Percentiles rank a stretch among this genome's conserved stretches.
phyloP scores from a whole-genome alignment of 352 stramenopile genomes.

The Phytopythium litorale region DNA sequence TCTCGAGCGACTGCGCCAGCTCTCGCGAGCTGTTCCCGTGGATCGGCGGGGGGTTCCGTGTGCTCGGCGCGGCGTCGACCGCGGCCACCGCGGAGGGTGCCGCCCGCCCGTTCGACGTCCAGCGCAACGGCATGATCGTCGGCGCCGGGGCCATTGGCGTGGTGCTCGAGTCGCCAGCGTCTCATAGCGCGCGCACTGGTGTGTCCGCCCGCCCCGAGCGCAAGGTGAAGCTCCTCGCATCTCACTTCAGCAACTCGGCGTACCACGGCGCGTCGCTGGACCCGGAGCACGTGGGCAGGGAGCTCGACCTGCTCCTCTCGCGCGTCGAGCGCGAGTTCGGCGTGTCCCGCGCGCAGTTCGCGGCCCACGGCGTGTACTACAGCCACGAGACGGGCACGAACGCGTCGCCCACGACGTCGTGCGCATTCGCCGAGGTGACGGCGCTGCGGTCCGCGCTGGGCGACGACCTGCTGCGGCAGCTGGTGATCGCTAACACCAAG shows the following conservation, averaged over 20 bases:
- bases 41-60: constrained; percentile 93
- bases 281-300: constrained; percentile 90
- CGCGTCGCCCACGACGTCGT: constrained; percentile 89
- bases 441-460: constrained; percentile 66
- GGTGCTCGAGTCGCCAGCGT: constrained; percentile 57
- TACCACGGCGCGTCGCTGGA: constrained; percentile 95
- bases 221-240: constrained; percentile 84
- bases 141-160: constrained; percentile 87
- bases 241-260: constrained; percentile 95
- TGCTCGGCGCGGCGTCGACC: constrained; percentile 91
- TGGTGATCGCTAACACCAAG: constrained; percentile 92
- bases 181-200: constrained; percentile 20
- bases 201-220: constrained; percentile 4
- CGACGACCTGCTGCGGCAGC: constrained; percentile 55
- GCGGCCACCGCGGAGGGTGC: constrained; percentile 68
- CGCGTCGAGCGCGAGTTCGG: constrained; percentile 89
- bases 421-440: constrained; percentile 91
- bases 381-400: constrained; percentile 97
- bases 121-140: constrained; percentile 93
- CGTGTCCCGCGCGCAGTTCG: constrained; percentile 90
- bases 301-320: constrained; percentile 89
- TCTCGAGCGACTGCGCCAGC: constrained; percentile 92
- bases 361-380: constrained; percentile 94
- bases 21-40: constrained; percentile 90
- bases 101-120: constrained; percentile 90